Evolutionary conservation across 805 yeast genomes (phyloP).

Genomic region (Candida bentonensis): DNA sequence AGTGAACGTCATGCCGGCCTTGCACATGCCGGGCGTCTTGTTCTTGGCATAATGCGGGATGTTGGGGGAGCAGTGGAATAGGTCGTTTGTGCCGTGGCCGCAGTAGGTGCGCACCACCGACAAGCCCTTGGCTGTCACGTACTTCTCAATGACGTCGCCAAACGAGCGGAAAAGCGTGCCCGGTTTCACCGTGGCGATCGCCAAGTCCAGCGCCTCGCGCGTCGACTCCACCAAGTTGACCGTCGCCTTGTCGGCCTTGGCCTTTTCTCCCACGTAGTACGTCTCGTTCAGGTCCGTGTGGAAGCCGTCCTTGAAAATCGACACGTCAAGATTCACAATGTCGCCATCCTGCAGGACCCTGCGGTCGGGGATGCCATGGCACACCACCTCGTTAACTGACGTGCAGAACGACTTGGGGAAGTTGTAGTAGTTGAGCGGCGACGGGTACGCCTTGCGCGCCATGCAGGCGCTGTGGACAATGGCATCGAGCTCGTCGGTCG

Average conservation of each 20-base stretch:
- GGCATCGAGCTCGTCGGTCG: constrained; percentile 83
- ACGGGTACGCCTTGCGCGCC: constrained; percentile 83
- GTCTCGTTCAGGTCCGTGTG: constrained; percentile 96
- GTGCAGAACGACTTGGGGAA: constrained; percentile 90
- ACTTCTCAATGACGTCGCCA: constrained; percentile 79
- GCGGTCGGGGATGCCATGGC: constrained; percentile 96
- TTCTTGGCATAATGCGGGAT: constrained; percentile 90
- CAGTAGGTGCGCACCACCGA: constrained; percentile 83
- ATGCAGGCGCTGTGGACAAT: constrained; percentile 80
- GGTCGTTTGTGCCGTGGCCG: constrained; percentile 83
- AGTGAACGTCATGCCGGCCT: constrained; percentile 93
- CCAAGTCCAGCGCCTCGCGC: constrained; percentile 72
- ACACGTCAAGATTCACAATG: constrained; percentile 79
- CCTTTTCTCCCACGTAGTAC: constrained; percentile 87
- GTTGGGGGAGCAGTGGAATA: constrained; percentile 86
- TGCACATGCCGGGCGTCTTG: constrained; percentile 85
- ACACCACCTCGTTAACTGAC: constrained; percentile 85
- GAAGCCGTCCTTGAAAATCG: constrained; percentile 72
- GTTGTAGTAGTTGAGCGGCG: constrained; percentile 87
- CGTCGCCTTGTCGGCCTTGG: constrained; percentile 62
- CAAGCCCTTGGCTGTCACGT: constrained; percentile 63
- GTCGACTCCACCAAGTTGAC: constrained; percentile 86
- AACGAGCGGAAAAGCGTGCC: constrained; percentile 77
- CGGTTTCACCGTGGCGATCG: constrained; percentile 78
- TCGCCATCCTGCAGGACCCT: constrained; percentile 84